Conservation (phyloP, 768 basidiomycete genomes). For the Leccinum ochraceum region DNA sequence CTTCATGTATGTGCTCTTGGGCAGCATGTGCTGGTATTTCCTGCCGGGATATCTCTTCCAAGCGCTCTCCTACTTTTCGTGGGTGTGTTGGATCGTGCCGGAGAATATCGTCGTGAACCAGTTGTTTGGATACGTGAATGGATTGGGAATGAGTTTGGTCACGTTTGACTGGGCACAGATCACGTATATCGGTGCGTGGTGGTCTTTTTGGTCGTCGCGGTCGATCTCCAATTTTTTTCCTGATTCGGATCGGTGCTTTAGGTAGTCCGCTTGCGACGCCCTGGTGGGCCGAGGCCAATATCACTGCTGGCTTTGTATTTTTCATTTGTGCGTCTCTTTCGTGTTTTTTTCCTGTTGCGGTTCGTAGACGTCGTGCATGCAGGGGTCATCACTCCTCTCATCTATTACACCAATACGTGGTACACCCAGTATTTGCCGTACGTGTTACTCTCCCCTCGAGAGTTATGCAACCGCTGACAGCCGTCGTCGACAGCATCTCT, state of each 20-base stretch:
- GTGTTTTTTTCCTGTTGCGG: conserved; percentile 42
- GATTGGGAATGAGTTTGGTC: conserved; percentile 69
- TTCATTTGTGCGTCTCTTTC: conserved; percentile 55
- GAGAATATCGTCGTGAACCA: conserved; percentile 70
- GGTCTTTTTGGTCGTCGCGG: not conserved
- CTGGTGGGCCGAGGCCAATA: conserved; percentile 82
- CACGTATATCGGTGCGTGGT: conserved; percentile 29
- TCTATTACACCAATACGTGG: conserved; percentile 74
- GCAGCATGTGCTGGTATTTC: conserved; percentile 47
- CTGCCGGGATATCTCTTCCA: conserved; percentile 76
- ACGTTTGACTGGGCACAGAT: conserved; percentile 86
- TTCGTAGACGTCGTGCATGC: conserved; percentile 42
- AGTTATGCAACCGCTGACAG: conserved; percentile 1
- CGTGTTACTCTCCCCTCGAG: not conserved
- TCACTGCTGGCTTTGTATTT: conserved; percentile 60
- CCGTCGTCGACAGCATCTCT: conserved; percentile 47
- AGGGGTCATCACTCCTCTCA: conserved; percentile 58
- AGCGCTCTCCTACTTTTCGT: conserved; percentile 62
- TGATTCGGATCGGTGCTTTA: not conserved
- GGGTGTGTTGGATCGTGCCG: conserved; percentile 71
- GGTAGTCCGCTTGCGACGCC: conserved; percentile 68
- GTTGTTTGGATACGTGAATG: conserved; percentile 63
- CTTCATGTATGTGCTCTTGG: conserved; percentile 45
- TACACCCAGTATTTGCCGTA: conserved; percentile 54
- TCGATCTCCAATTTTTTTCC: not conserved